Evolutionary conservation across 23 red algal genomes (phyloP).

Genomic region (Gracilaria gracilis): DNA sequence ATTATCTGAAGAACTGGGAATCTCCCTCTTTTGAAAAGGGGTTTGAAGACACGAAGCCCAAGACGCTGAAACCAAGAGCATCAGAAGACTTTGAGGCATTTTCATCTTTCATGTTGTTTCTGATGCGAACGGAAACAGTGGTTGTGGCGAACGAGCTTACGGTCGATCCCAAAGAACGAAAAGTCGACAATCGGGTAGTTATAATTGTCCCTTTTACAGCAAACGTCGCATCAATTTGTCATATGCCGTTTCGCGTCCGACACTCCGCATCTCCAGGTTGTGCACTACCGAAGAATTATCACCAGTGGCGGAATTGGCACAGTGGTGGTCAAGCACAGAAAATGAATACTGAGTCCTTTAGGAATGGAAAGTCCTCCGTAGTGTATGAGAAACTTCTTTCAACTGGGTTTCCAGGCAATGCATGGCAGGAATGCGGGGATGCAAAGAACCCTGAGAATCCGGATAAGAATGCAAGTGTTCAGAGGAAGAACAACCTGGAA

Average conservation of each 20-base stretch:
- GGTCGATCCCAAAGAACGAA: not conserved
- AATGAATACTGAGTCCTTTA: not conserved
- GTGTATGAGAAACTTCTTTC: not conserved
- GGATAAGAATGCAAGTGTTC: not conserved
- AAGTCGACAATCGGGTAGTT: not conserved
- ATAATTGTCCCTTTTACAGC: not conserved
- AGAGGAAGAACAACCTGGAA: not conserved
- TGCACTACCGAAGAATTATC: not conserved
- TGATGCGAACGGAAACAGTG: not conserved
- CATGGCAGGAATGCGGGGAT: not conserved
- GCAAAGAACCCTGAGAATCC: not conserved
- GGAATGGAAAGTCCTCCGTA: not conserved
- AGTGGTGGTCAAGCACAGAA: not conserved
- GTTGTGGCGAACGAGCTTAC: not conserved
- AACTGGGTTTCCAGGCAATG: not conserved
- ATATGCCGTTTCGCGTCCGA: not conserved
- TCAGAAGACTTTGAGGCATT: not conserved
- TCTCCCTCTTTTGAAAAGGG: not conserved
- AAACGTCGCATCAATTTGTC: not conserved
- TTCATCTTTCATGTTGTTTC: not conserved
- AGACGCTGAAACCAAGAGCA: conserved; percentile 12
- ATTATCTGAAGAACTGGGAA: conserved; percentile 28
- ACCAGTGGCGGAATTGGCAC: conserved; percentile 15
- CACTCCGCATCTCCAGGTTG: not conserved
- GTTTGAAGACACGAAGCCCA: not conserved